Evolutionary conservation across 768 basidiomycete genomes (phyloP), one percentile per base, ranked within the genome.

Genomic region (Leccinum aurantiacum): DNA sequence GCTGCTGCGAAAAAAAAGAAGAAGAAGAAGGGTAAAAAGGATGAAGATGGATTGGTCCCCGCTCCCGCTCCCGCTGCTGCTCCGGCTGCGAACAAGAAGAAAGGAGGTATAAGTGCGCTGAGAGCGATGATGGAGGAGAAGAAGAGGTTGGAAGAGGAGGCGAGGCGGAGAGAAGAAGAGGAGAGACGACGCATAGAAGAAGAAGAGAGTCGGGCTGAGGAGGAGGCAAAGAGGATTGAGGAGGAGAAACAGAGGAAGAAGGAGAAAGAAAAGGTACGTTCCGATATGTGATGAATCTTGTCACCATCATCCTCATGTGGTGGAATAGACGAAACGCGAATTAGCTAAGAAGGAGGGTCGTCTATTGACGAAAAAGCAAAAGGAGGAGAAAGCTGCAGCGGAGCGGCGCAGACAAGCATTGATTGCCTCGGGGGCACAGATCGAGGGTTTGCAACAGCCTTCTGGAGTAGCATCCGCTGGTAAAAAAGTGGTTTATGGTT

Each of bases 301-400:
- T 56, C 58, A 52, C 33, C 29, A 14, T 50, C 53, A 9, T 29
- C 46, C 56, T 60, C 41, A 55, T 35, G 46, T 10, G n/a, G 29
- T 50, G 49, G 54, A 53, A 56, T 69, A 95, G 94, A 89, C 85
- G 49, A 97, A 96, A 75, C 87, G 86, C 54, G 95, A 97, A 67
- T 72, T 90, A 54, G 88, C 91, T 14, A 93, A 91, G 82, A 96
- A 95, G 73, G 95, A 98, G 76, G 97, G 97, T 24, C 85, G 90
- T 50, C 78, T 96, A 25, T 81, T 98, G 53, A 98, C 96, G n/a
- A 95, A 96, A 75, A 97, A 95, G 76, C 95, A 98, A 74, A 96
- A 94, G 75, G 90, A 93, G 69, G 95, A 98, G 72, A 88, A 83
- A 66, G 91, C 90, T 22, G 90, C 87, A 64, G 95, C 93, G 3